Base-by-base conservation (phyloP, 148 eudicot genomes). In the Drosera capensis region DNA sequence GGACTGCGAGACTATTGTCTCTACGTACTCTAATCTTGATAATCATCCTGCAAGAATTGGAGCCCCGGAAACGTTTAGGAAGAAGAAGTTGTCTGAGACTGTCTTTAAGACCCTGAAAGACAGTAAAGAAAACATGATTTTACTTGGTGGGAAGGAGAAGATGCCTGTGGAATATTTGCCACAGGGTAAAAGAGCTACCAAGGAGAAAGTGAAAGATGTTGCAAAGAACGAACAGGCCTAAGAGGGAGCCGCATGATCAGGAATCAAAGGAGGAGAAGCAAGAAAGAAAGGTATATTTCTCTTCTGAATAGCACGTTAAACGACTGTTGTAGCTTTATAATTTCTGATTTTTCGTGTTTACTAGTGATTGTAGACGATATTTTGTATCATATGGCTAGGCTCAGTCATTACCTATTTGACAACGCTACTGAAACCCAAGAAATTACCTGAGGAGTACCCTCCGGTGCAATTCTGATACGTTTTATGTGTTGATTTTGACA, bases 181-280 rank as follows among this genome's bases (percentile, higher is more conserved):
- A 42, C 63, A 55, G 20, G 57, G 71, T 50, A 62, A 49, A 55
- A 85, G 48, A 56, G 29, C 46, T 49, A 51, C 52, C 15, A 55
- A 49, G 40, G 86, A 71, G 53, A 78, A 64, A 63, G 65, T 36
- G 43, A 78, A 75, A 60, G 73, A 56, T 20, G 65, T 28, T 30
- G 48, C 52, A 25, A 68, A 43, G 56, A 40, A 45, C 14, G 88
- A 78, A 40, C 61, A 42, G 43, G n/a, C 73, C 23, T 18, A 76
- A 58, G 40, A 68, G 78, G 61, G 80, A 73, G 60, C 72, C 68
- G 49, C 72, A 46, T 41, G 72, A 68, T 57, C 82, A 70, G 54
- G 99, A 92, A 68, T 71, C 99, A 9, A 85, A 92, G 72, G 99
- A 85, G 65, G 99, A 92, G 51, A 92, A 85, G 85, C 85, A 85